phyloP scores from a whole-genome alignment of 2,329 filamentous ascomycete species.

The Colletotrichum cordylinicola region DNA sequence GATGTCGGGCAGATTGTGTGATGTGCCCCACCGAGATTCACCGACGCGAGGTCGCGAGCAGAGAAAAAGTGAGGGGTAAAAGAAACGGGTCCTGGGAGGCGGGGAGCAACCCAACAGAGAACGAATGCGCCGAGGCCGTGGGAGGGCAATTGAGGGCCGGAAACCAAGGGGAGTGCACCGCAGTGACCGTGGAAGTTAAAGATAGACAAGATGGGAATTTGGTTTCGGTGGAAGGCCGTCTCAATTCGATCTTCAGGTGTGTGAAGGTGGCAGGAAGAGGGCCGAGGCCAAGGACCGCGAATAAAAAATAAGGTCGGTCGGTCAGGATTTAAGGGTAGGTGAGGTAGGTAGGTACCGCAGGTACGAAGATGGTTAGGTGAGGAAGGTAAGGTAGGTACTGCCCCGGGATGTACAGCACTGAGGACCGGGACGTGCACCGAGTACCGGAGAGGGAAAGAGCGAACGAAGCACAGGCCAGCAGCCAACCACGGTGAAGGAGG shows the following conservation, averaged over 20 bases:
- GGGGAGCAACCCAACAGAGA: conserved; percentile 6
- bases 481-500: background rate
- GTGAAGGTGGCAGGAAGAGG: conserved; percentile 22
- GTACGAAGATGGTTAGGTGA: background rate
- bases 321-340: conserved; percentile 18
- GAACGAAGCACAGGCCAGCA: conserved; percentile 7
- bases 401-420: background rate
- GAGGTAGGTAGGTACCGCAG: background rate
- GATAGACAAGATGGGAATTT: background rate
- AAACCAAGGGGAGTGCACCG: background rate
- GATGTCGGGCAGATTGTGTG: conserved; percentile 23
- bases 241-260: conserved; percentile 10
- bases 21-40: conserved; percentile 25
- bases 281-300: conserved; percentile 21
- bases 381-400: background rate
- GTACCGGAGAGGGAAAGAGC: conserved; percentile 22
- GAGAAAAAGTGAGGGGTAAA: conserved; percentile 23
- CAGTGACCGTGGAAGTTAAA: background rate
- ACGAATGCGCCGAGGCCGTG: conserved; percentile 9
- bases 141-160: conserved; percentile 12
- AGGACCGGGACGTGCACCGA: conserved; percentile 18
- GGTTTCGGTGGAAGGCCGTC: conserved; percentile 10
- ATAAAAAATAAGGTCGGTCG: conserved; percentile 24
- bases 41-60: conserved; percentile 21
- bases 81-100: conserved; percentile 18